phyloP scores from a whole-genome alignment of 345 rosid genomes.

The Melaleuca alternifolia region DNA sequence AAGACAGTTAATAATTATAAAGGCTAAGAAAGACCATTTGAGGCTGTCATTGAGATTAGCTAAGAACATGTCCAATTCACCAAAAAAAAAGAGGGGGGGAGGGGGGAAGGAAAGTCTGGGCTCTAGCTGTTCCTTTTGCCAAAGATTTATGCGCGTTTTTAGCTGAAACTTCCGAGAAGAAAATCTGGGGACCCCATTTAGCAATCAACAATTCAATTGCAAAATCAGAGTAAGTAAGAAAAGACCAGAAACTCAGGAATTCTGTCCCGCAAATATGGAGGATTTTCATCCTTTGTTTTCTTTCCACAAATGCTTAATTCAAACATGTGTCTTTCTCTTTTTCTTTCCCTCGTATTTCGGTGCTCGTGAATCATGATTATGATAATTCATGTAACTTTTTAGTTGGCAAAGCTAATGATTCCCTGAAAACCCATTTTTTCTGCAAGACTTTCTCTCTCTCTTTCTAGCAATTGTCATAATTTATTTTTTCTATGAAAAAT shows the following conservation, averaged over 20 bases:
- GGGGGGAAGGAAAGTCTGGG: not conserved
- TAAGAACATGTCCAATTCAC: not conserved
- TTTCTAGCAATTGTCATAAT: not conserved
- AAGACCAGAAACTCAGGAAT: not conserved
- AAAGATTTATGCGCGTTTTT: not conserved
- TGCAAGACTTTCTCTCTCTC: not conserved
- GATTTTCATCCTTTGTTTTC: not conserved
- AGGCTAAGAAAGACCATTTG: not conserved
- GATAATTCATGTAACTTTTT: not conserved
- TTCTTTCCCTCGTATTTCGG: not conserved
- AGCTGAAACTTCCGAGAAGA: not conserved
- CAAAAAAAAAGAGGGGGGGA: not conserved
- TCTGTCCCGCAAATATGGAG: not conserved
- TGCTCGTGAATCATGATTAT: not conserved
- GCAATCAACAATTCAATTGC: not conserved
- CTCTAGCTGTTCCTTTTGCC: not conserved
- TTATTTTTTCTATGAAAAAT: not conserved
- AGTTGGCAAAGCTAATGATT: not conserved
- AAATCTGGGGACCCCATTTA: not conserved
- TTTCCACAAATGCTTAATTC: not conserved
- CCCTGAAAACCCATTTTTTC: not conserved
- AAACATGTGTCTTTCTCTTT: not conserved
- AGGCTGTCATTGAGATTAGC: not conserved
- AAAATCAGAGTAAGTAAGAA: not conserved
- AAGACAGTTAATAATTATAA: not conserved